Percentiles rank a stretch among this genome's conserved stretches.
Conservation (phyloP, 1,284 basidiomycete species). For the Microbotryum scabiosae region DNA sequence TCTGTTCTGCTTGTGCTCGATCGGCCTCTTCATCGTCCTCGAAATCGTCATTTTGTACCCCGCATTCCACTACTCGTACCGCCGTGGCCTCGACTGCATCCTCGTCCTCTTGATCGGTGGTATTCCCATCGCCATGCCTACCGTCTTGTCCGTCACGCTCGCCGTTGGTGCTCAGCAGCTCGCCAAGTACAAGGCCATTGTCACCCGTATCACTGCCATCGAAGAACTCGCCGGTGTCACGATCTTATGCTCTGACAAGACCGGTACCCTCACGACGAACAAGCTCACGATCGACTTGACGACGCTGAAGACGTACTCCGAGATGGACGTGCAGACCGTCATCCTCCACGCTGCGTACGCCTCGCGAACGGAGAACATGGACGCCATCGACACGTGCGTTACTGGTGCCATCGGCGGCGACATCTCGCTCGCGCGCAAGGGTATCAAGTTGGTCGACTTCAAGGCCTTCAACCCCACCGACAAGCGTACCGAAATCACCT, state of each 20-base stretch:
- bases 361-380: conserved; percentile 97
- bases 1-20: conserved; percentile 87
- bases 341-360: conserved; percentile 89
- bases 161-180: conserved; percentile 96
- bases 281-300: conserved; percentile 94
- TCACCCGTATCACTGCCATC: conserved; percentile 95
- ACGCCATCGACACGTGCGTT: conserved; percentile 75
- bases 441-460: conserved; percentile 95
- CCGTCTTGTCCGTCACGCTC: conserved; percentile 89
- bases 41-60: conserved; percentile 81
- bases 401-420: conserved; percentile 66
- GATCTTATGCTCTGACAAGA: conserved; percentile 96
- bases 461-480: conserved; percentile 99
- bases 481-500: conserved; percentile 98
- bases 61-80: conserved; percentile 60
- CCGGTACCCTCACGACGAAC: conserved; percentile 94
- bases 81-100: conserved; percentile 91
- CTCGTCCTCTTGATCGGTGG: conserved; percentile 95
- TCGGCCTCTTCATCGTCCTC: conserved; percentile 43
- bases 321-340: conserved; percentile 80
- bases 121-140: conserved; percentile 98
- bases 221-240: conserved; percentile 95
- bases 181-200: conserved; percentile 96
- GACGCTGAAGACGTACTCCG: conserved; percentile 84
- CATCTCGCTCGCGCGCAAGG: conserved; percentile 64